Evolutionary conservation across 495 filamentous ascomycete genomes (phyloP).

Genomic region (Aspergillus egyptiacus): DNA sequence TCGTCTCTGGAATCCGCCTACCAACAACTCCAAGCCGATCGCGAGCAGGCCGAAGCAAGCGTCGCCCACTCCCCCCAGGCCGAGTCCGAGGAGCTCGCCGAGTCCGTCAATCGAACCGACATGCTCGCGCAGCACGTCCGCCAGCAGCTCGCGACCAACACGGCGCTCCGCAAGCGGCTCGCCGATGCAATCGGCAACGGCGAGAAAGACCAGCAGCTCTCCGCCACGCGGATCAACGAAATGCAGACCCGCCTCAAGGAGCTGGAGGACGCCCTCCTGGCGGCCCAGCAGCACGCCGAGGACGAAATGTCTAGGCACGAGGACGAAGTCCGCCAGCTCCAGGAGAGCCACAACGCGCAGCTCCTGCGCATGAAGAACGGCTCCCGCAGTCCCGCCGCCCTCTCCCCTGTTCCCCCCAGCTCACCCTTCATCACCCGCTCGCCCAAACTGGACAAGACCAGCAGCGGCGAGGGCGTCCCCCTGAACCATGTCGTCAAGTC

Average conservation of each 20-base stretch:
- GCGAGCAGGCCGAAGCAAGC: slow-evolving; percentile 59
- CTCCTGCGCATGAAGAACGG: slow-evolving; percentile 67
- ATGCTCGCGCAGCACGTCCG: slow-evolving; percentile 69
- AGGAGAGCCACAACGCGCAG: slow-evolving; percentile 71
- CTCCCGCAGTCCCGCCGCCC: slow-evolving; percentile 30
- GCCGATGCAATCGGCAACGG: slow-evolving; percentile 78
- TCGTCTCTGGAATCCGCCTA: slow-evolving; percentile 74
- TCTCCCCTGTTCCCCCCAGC: slow-evolving; percentile 50
- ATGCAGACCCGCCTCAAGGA: slow-evolving; percentile 72
- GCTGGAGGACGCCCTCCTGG: slow-evolving; percentile 77
- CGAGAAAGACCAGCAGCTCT: slow-evolving; percentile 75
- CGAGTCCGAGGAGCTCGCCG: slow-evolving; percentile 61
- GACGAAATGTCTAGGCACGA: slow-evolving; percentile 77
- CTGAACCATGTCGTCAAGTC: slow-evolving; percentile 63
- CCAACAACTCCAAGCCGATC: slow-evolving; percentile 71
- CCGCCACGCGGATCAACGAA: slow-evolving; percentile 70
- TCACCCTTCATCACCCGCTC: slow-evolving; percentile 56
- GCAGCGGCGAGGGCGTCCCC: slow-evolving; percentile 47
- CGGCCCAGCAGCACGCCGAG: slow-evolving; percentile 81
- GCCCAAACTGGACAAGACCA: slow-evolving; percentile 55
- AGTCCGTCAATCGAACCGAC: slow-evolving; percentile 70
- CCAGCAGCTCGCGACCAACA: slow-evolving; percentile 70
- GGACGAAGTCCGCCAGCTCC: slow-evolving; percentile 69
- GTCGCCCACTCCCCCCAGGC: slow-evolving; percentile 58
- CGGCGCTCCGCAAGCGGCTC: slow-evolving; percentile 69